These are phyloP conservation scores for Xylariaceae sp. DNA, from an alignment of 2,329 filamentous ascomycete species.

Conservation along the genomic window DNA sequence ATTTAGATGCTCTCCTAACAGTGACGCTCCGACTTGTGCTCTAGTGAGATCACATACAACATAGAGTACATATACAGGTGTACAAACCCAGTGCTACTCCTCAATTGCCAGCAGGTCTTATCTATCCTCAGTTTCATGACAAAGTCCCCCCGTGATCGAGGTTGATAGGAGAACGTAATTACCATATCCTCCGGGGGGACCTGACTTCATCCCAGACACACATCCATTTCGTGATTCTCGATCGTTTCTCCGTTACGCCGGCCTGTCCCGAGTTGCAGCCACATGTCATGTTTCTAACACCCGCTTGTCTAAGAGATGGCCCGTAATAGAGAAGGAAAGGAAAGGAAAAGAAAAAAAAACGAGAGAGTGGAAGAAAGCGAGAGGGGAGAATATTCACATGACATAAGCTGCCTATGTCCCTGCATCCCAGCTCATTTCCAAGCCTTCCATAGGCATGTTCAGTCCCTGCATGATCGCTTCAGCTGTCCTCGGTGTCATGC, in stretches of 20 bases:
- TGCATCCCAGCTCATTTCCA: slow-evolving; percentile 52
- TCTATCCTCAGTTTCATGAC: not conserved
- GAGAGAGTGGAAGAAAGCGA: not conserved
- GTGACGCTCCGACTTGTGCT: not conserved
- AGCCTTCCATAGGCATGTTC: slow-evolving; percentile 54
- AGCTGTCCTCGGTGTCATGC: slow-evolving; percentile 49
- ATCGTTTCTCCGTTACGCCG: not conserved
- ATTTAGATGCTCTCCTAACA: not conserved
- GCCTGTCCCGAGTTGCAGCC: not conserved
- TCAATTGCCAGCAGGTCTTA: slow-evolving; percentile 6
- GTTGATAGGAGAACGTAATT: not conserved
- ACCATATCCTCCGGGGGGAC: not conserved
- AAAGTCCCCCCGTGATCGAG: not conserved
- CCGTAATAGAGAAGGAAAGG: not conserved
- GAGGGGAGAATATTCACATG: not conserved
- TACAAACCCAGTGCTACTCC: slow-evolving; percentile 5
- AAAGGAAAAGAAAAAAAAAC: not conserved
- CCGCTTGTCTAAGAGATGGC: not conserved
- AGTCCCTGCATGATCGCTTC: slow-evolving; percentile 55
- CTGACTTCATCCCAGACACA: not conserved
- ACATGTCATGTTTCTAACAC: not conserved
- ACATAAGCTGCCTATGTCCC: slow-evolving; percentile 17
- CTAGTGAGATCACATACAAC: not conserved
- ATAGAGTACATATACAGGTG: not conserved
- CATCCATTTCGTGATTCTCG: not conserved